Percentiles rank a stretch among this genome's conserved stretches.
phyloP scores from a whole-genome alignment of 202 grass and related monocot genomes.

The Panicum virgatum region DNA sequence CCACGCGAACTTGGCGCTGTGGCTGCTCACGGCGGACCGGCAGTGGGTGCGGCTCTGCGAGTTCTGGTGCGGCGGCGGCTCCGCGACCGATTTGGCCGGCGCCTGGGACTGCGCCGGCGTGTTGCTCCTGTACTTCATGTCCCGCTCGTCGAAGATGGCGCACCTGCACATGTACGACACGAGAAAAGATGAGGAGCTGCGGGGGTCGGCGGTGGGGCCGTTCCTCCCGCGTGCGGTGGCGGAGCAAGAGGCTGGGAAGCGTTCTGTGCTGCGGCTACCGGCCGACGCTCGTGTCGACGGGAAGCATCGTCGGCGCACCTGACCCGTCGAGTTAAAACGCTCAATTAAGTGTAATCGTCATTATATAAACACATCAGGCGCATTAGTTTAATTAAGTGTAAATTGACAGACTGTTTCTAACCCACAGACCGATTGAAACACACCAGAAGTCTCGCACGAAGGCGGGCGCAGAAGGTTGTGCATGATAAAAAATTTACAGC shows the following conservation, averaged over 20 bases:
- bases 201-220: too few species aligned
- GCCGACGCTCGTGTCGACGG: not conserved
- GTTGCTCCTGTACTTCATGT: not conserved
- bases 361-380: too few species aligned
- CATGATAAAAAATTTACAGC: too few species aligned
- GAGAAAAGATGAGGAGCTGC: not conserved
- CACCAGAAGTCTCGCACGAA: too few species aligned
- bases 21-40: not conserved
- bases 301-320: not conserved
- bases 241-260: not conserved
- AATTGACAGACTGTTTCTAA: too few species aligned
- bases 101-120: not conserved
- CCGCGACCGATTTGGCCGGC: not conserved
- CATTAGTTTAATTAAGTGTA: too few species aligned
- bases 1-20: not conserved
- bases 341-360: too few species aligned
- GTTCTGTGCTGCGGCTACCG: not conserved
- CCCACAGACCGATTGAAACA: too few species aligned
- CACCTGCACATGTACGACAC: not conserved
- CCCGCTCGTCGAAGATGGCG: not conserved
- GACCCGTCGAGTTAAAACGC: too few species aligned
- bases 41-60: not conserved
- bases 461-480: too few species aligned
- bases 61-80: not conserved
- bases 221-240: not conserved